Evolutionary conservation across 768 basidiomycete species (phyloP).

Genomic region (Russula virescens): DNA sequence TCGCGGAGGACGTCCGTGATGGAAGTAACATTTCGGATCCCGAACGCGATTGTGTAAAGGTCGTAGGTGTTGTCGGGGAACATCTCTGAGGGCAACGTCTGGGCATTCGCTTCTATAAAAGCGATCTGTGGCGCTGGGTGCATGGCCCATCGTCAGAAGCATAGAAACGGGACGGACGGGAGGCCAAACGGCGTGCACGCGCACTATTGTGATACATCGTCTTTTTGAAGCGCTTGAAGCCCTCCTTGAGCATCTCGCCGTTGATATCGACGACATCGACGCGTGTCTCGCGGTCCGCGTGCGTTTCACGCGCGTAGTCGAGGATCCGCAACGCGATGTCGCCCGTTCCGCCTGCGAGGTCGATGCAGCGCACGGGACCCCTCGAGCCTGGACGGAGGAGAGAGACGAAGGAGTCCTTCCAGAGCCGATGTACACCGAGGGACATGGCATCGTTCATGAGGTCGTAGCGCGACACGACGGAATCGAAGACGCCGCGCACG

Average conservation of each 20-base stretch:
- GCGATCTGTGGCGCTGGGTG: conserved; percentile 79
- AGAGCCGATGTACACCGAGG: conserved; percentile 89
- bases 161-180: not conserved
- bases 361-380: conserved; percentile 76
- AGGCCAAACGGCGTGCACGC: conserved; percentile 27
- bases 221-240: conserved; percentile 83
- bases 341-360: conserved; percentile 96
- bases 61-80: conserved; percentile 86
- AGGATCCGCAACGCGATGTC: conserved; percentile 94
- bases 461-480: conserved; percentile 93
- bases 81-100: conserved; percentile 56
- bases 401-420: conserved; percentile 90
- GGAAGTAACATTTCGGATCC: conserved; percentile 95
- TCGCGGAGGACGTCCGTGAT: conserved; percentile 82
- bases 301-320: conserved; percentile 83
- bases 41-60: conserved; percentile 97
- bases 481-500: conserved; percentile 91
- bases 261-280: conserved; percentile 95
- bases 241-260: conserved; percentile 90
- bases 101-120: conserved; percentile 92
- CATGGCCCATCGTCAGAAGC: conserved; percentile 7
- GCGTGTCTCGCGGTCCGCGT: conserved; percentile 82
- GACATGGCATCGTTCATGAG: conserved; percentile 99
- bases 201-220: conserved; percentile 98
- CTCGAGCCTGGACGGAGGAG: conserved; percentile 69